These are phyloP conservation scores for Candida ficus DNA, from an alignment of 805 yeast species.

Conservation along the genomic window DNA sequence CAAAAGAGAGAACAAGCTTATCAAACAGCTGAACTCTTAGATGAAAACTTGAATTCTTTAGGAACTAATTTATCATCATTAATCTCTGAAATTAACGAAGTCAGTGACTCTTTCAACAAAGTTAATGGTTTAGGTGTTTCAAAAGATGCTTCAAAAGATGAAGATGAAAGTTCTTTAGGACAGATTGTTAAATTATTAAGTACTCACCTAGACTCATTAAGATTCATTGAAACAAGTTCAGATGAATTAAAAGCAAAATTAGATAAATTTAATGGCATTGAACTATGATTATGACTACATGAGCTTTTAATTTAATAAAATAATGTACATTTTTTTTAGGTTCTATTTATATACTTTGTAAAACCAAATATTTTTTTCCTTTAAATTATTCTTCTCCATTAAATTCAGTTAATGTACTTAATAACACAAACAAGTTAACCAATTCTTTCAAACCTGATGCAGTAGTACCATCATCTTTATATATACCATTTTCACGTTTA, in stretches of 20 bases:
- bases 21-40: constrained; percentile 77
- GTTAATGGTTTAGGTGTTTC: constrained; percentile 38
- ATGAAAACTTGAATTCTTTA: constrained; percentile 71
- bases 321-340: constrained; percentile 6
- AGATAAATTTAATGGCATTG: constrained; percentile 27
- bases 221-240: constrained; percentile 78
- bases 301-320: neutral
- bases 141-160: constrained; percentile 29
- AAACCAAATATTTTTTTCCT: neutral
- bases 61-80: constrained; percentile 72
- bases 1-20: constrained; percentile 88
- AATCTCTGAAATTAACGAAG: constrained; percentile 77
- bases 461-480: constrained; percentile 24
- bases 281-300: constrained; percentile 11
- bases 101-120: constrained; percentile 74
- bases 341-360: neutral
- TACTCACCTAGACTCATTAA: constrained; percentile 84
- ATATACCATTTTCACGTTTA: constrained; percentile 23
- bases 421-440: constrained; percentile 48
- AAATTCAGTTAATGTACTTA: constrained; percentile 45
- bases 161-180: constrained; percentile 43
- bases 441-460: constrained; percentile 42
- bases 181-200: constrained; percentile 79
- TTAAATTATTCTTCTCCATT: constrained; percentile 29
- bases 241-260: constrained; percentile 62